Percentiles rank a stretch among this genome's conserved stretches.
Evolutionary conservation across 2,329 filamentous ascomycete genomes (phyloP).

Genomic region (Ophiostoma sp.): DNA sequence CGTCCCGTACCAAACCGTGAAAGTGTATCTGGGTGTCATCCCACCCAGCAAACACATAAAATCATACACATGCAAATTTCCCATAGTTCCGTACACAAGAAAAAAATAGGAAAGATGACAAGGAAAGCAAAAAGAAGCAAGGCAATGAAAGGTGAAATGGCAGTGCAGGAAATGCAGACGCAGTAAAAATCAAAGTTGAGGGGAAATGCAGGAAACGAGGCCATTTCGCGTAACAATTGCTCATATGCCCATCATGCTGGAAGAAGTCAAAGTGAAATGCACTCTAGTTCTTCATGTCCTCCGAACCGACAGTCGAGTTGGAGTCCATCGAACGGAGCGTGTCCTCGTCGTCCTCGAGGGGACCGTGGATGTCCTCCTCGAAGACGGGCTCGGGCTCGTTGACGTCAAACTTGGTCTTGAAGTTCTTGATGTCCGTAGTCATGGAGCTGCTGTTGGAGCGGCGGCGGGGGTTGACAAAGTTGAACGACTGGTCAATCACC

Average conservation of each 20-base stretch:
- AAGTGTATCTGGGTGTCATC: neutral
- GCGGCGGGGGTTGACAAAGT: constrained; percentile 80
- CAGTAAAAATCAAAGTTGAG: neutral
- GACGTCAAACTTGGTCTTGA: constrained; percentile 97
- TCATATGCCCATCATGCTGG: constrained; percentile 5
- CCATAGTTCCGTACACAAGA: constrained; percentile 3
- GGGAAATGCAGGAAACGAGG: neutral
- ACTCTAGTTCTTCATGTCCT: constrained; percentile 41
- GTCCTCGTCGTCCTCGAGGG: constrained; percentile 61
- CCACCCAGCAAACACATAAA: neutral
- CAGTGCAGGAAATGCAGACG: neutral
- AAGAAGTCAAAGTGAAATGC: neutral
- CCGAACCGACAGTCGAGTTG: constrained; percentile 56
- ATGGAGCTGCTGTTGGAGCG: constrained; percentile 87
- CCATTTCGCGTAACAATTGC: constrained; percentile 9
- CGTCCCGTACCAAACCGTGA: neutral
- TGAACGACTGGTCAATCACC: constrained; percentile 81
- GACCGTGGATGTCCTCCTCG: constrained; percentile 79
- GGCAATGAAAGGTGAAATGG: constrained; percentile 10
- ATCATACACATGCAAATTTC: constrained; percentile 18
- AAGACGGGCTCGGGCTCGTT: constrained; percentile 89
- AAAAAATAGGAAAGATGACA: neutral
- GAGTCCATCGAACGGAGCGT: constrained; percentile 57
- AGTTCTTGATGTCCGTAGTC: constrained; percentile 68
- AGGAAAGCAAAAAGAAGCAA: neutral